Evolutionary conservation across 2,329 filamentous ascomycete genomes (phyloP), one percentile per base, ranked within the genome.

Genomic region (Paraphaeosphaeria sporulosa): DNA sequence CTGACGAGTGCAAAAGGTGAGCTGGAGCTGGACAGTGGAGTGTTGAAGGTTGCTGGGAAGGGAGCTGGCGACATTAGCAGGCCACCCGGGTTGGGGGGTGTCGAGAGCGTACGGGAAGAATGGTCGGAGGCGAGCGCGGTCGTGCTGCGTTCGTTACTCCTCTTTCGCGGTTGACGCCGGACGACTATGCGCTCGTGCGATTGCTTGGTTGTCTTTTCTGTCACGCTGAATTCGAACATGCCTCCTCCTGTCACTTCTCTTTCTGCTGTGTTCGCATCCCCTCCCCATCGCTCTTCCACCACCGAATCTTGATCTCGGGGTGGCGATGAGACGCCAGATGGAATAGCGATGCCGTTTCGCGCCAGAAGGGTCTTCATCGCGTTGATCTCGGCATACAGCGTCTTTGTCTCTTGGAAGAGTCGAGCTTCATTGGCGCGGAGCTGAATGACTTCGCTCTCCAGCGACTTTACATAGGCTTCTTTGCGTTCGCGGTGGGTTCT

Each of bases 401-500:
- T 53, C 17, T 62, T 61, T 1, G 70, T 70, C 47, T 77, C 69
- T 32, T 67, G 64, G 19, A 71, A 42, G 2, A 76, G 65, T 21
- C 57, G 65, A 4, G 70, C 64, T 67, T 79, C 73, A 42, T 72
- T 73, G 43, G 71, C 69, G 40, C 72, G 71, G 5, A 73, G 60
- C 32, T 69, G 68, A 13, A 74, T 55, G 17, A 74, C 69, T 58
- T 75, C 71, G 15, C 44, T 59, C 59, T 75, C 72, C 1, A 75
- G 58, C 3, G 69, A 67, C 43, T 68, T 69, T n/a, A 64, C 67
- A 53, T 75, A 75, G n/a, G 68, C 63, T 60, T 74, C 71, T 60
- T 74, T 75, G n/a, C 72, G 72, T 42, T 75, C 71, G 15, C 71
- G 72, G 56, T 75, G 71, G 4, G 66, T 73, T 46, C 71, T 75